Percentiles rank a stretch among this genome's conserved stretches.
Conservation (phyloP, 139 green algal species). For the Ettlia oleoabundans region DNA sequence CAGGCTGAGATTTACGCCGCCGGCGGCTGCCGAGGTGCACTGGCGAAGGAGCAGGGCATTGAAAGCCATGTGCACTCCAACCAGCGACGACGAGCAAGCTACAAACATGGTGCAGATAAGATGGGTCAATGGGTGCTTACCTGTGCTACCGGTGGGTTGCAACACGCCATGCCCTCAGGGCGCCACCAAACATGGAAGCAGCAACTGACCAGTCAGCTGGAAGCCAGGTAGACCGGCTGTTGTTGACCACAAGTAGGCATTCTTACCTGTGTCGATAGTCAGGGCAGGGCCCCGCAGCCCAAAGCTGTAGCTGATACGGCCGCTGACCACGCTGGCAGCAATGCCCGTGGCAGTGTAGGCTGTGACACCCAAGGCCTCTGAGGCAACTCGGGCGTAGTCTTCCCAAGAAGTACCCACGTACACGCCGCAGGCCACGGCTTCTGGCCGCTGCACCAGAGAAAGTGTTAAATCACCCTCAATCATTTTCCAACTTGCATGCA, state of each 20-base stretch:
- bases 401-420: constrained; percentile 79
- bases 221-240: too few species aligned
- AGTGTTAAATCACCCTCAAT: too few species aligned
- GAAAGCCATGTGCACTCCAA: constrained; percentile 71
- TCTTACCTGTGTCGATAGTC: constrained; percentile 59
- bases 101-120: not conserved
- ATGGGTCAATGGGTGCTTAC: not conserved
- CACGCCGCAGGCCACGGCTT: constrained; percentile 50
- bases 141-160: too few species aligned
- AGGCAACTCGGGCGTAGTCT: constrained; percentile 68
- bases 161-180: too few species aligned
- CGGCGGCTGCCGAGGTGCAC: constrained; percentile 36
- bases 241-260: not conserved
- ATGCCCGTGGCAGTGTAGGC: constrained; percentile 56
- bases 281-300: constrained; percentile 53
- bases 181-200: too few species aligned
- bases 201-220: too few species aligned
- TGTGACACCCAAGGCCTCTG: constrained; percentile 23
- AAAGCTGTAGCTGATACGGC: constrained; percentile 67
- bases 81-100: constrained; percentile 90
- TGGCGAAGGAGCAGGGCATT: constrained; percentile 42
- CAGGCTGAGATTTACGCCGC: constrained; percentile 53
- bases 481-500: too few species aligned
- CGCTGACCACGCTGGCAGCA: constrained; percentile 47
- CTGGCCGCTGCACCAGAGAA: constrained; percentile 23